Evolutionary conservation across 495 filamentous ascomycete genomes (phyloP).

Genomic region (Aspergillus kassunensis): DNA sequence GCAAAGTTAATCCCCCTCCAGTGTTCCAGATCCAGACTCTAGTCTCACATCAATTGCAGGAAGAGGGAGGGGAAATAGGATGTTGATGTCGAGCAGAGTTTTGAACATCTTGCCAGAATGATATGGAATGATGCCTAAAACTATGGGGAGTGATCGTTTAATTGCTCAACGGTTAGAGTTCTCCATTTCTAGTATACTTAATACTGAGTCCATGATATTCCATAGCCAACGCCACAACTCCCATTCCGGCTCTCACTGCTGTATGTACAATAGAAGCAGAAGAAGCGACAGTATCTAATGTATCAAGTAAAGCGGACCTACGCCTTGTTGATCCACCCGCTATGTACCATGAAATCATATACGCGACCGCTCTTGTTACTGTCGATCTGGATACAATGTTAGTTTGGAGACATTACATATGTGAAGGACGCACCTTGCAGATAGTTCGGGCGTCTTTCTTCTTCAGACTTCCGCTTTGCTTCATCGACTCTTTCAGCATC

Average conservation of each 20-base stretch:
- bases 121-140: no score
- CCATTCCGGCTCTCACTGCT: background rate
- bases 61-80: background rate
- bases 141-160: no score
- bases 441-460: conserved; percentile 80
- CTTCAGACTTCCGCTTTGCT: conserved; percentile 79
- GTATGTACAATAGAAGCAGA: conserved; percentile 6
- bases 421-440: conserved; percentile 48
- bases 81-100: conserved; percentile 2
- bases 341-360: conserved; percentile 91
- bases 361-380: conserved; percentile 63
- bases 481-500: conserved; percentile 81
- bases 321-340: conserved; percentile 83
- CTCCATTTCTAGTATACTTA: no score
- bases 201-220: background rate
- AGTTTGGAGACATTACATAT: conserved; percentile 6
- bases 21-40: no score
- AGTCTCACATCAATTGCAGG: background rate
- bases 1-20: no score
- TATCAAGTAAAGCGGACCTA: conserved; percentile 23
- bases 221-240: conserved; percentile 7
- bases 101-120: conserved; percentile 4
- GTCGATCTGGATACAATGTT: conserved; percentile 50
- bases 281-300: conserved; percentile 18
- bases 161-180: no score